phyloP scores from a whole-genome alignment of 345 rosid species.

The Excoecaria agallocha region DNA sequence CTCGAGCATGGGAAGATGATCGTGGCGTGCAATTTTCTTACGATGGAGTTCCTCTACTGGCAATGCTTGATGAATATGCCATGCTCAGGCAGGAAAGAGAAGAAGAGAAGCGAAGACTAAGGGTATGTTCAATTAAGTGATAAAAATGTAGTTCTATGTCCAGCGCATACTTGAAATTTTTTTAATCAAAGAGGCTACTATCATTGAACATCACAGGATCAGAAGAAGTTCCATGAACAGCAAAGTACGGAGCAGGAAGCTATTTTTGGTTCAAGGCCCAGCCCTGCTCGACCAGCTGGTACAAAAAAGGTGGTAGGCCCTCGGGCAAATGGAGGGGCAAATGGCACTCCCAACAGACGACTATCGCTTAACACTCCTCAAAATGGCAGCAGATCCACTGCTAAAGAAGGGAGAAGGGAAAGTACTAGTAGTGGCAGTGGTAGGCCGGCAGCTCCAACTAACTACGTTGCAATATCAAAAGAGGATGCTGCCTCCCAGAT shows the following conservation, averaged over 20 bases:
- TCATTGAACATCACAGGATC: constrained; percentile 46
- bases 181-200: not conserved
- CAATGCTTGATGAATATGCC: constrained; percentile 96
- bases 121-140: constrained; percentile 40
- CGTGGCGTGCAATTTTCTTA: constrained; percentile 57
- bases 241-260: constrained; percentile 77
- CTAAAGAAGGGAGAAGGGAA: constrained; percentile 76
- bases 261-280: constrained; percentile 60
- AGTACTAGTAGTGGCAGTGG: constrained; percentile 17
- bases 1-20: constrained; percentile 87
- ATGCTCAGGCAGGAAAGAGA: constrained; percentile 92
- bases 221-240: constrained; percentile 81
- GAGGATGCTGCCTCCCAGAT: constrained; percentile 67
- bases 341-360: constrained; percentile 77
- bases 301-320: constrained; percentile 73
- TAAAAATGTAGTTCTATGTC: not conserved
- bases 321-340: constrained; percentile 64
- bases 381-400: constrained; percentile 60
- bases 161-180: not conserved
- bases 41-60: constrained; percentile 91
- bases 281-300: constrained; percentile 71
- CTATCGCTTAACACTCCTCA: constrained; percentile 76
- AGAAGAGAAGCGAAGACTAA: constrained; percentile 83
- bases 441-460: constrained; percentile 51
- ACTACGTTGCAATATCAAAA: constrained; percentile 61